Evolutionary conservation across 2,329 filamentous ascomycete genomes (phyloP), one percentile per base, ranked within the genome.

Genomic region (Aspergillus sp.): DNA sequence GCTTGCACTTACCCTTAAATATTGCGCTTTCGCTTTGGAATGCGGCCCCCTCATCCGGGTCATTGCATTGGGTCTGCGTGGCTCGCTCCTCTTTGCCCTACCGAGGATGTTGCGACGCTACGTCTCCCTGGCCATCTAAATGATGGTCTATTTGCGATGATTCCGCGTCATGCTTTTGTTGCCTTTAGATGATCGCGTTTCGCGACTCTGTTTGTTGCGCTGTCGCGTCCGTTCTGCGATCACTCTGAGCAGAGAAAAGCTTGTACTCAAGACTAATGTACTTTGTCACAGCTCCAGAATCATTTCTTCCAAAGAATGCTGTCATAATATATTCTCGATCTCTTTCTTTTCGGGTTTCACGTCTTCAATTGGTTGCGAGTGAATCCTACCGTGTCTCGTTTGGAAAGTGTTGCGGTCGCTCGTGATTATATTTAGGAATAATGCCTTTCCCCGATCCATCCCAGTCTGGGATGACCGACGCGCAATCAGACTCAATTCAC

Each of bases 361-460:
- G 59, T 58, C 61, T 57, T 56, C 63, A 59, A 42, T 61, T 57
- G 47, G 57, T 59, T 30, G 60, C 60, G 61, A 69, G 61, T 65
- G 63, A 63, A 56, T 60, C 59, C 58, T 56, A 39, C 45, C 48
- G 49, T 53, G 48, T 57, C 40, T 57, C 46, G 57, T 49, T 51
- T 51, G 56, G 42, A 41, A 47, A 48, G 30, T 39, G 49, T 33
- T 34, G 20, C 39, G 39, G 57, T 40, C 40, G 42, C 46, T 50
- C 34, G 45, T 47, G 59, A 56, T 17, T 41, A 54, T 47, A 27
- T 57, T 39, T 39, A 37, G 17, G 9, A 51, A 69, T 39, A 60
- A 76, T 76, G 74, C 68, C 73, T 44, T 75, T 71, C 8, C 72
- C 74, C 22, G 68, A 73, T 53, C 45, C 67, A 49, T 64, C 69